phyloP scores from a whole-genome alignment of 495 filamentous ascomycete species.

The Melanomma pulvis-pyrius region DNA sequence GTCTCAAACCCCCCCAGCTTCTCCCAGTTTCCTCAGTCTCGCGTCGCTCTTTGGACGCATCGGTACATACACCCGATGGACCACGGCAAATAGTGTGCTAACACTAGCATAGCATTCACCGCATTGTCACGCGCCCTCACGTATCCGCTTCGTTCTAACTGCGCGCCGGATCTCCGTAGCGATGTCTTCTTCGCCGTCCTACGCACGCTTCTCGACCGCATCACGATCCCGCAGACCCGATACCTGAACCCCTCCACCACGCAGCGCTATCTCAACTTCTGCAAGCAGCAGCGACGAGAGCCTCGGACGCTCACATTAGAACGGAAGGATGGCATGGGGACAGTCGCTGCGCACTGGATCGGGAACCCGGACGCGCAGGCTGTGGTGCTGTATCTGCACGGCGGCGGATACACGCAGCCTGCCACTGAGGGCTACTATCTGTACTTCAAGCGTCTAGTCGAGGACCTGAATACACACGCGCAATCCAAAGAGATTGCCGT shows the following conservation, averaged over 20 bases:
- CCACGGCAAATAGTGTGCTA: background rate
- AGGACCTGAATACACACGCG: background rate
- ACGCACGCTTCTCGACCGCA: conserved; percentile 5
- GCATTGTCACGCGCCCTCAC: conserved; percentile 12
- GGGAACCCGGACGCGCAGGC: conserved; percentile 6
- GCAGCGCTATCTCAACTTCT: conserved; percentile 6
- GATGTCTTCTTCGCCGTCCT: conserved; percentile 20
- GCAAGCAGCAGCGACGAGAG: background rate
- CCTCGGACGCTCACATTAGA: background rate
- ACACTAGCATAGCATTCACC: background rate
- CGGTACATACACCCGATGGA: background rate
- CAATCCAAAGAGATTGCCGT: background rate
- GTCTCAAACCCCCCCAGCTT: background rate
- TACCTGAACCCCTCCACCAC: conserved; percentile 3
- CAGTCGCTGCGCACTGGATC: conserved; percentile 10
- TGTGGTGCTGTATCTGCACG: conserved; percentile 16
- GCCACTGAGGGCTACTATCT: background rate
- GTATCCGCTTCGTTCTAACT: conserved; percentile 3
- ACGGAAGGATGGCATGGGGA: background rate
- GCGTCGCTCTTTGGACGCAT: background rate
- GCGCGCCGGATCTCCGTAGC: background rate
- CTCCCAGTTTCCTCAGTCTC: background rate
- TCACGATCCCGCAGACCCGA: conserved; percentile 20
- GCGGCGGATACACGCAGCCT: conserved; percentile 24
- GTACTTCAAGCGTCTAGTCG: conserved; percentile 1